Base-by-base conservation (phyloP, 2,329 filamentous ascomycete genomes). In the Fusarium sp. region DNA sequence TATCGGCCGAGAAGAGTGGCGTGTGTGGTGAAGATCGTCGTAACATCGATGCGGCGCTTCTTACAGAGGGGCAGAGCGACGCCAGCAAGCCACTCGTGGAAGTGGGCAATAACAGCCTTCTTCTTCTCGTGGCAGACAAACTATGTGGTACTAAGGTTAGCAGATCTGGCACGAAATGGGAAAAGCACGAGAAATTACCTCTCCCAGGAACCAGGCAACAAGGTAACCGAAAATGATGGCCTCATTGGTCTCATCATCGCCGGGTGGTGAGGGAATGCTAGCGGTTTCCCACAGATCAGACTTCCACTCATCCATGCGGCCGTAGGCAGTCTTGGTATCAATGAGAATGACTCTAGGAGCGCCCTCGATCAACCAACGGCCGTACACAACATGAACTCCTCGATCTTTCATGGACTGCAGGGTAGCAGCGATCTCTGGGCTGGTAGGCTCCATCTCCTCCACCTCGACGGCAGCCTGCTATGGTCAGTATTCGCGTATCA, bases 21-120 rank as follows among this genome's bases (percentile, higher is more conserved):
- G 78, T 98, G 95, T 3, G 95, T 99, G 37, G 95, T 99, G 81
- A 98, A 98, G 75, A 98, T 98, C 67, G 95, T 98, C 15, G 95
- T 98, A 46, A 97, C 85, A 73, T 98, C 95, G 77, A 98, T 98
- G 72, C 91, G 90, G 60, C 95, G 88, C 84, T 91, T 97, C 81
- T 96, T 96, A 79, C 88, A 90, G 66, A 98, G 84, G 23, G 95
- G 95, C 31, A 98, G 83, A 46, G 92, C 94, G 45, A 98, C 95
- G 77, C 94, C 95, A 10, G 95, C 90, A 51, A 99, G 85, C 95
- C 95, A 99, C 78, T 99, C 95, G 81, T 99, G 95, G 81, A 98
- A 98, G 77, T 99, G 95, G 52, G 93, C 95, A 76, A 98, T 95
- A 65, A 99, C 92, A 4, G 95, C 95, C 72, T 87, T 91, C 67